Evolutionary conservation across 208 protist genomes (phyloP), one percentile per base, ranked within the genome.

Genomic region (Vickermania spadyakhi): DNA sequence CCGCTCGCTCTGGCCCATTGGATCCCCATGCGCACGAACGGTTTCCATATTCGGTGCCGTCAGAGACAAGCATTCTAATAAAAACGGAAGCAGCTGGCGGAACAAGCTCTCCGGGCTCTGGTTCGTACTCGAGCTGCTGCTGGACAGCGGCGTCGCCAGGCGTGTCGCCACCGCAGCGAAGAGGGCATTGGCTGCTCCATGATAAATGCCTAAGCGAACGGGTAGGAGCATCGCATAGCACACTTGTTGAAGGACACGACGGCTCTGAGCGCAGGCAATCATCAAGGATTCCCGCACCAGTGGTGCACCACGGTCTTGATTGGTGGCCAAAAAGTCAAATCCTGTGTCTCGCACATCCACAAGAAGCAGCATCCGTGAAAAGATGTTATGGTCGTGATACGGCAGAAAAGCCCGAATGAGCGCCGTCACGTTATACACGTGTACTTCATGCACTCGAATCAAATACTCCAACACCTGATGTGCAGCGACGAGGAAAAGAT

Each of bases 391-490:
- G 57, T 94, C 87, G 66, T 94, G 87, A 55, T 90, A 91, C 18
- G 87, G 87, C 31, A 94, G 27, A 59, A 94, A 91, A 26, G 81
- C 72, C 11, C 81, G 74, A 21, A 94, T 68, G 7, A 94, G 81
- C 1, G 79, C 67, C 0, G 31, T 42, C 5, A 83, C 79, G 63
- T 94, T 89, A 73, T 89, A 89, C 60, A 89, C 70, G 71, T 94
- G 87, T 18, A 91, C 78, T 70, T 94, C 83, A 54, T 88, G 73
- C 25, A 91, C 86, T 11, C 86, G 82, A 13, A 93, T 81, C 28
- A 93, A 64, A 52, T 84, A 94, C 69, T 94, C 83, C 52, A 94
- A 84, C 1, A 89, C 87, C 70, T 94, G 87, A 42, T 94, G 87
- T 7, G 87, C 84, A 18, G 84, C 79, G 1, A 84, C 88, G 7